Conservation (phyloP, 2,329 filamentous ascomycete genomes). For the Calonectria pteridis region DNA sequence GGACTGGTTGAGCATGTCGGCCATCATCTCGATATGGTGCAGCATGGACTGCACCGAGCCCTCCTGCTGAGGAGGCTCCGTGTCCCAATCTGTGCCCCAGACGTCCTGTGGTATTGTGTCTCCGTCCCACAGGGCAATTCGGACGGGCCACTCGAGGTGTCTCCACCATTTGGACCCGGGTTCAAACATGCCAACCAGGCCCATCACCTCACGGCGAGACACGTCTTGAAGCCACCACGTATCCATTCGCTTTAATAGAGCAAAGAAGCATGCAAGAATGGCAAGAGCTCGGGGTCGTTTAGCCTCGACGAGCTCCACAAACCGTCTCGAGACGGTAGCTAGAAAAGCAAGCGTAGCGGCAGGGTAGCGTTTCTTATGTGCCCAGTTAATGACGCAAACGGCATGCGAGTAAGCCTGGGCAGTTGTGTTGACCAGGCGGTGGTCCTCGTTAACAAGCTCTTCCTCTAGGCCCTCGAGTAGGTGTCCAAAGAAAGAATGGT, state of each 20-base stretch:
- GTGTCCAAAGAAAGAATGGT: constrained; percentile 70
- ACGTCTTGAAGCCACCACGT: constrained; percentile 80
- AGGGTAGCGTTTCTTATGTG: constrained; percentile 70
- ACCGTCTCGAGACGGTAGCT: constrained; percentile 72
- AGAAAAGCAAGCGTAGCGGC: constrained; percentile 73
- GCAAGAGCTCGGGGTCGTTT: constrained; percentile 72
- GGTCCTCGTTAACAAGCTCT: constrained; percentile 59
- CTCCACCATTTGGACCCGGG: constrained; percentile 71
- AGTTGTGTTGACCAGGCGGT: constrained; percentile 47
- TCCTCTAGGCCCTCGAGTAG: constrained; percentile 70
- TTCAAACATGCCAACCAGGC: constrained; percentile 71
- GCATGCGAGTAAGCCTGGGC: constrained; percentile 72
- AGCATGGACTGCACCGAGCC: constrained; percentile 52
- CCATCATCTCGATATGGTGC: constrained; percentile 56
- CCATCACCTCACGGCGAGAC: constrained; percentile 73
- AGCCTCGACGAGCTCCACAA: constrained; percentile 69
- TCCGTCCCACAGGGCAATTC: constrained; percentile 69
- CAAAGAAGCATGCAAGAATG: constrained; percentile 76
- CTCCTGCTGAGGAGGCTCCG: constrained; percentile 53
- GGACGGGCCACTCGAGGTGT: constrained; percentile 71
- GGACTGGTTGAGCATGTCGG: constrained; percentile 51
- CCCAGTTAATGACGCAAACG: constrained; percentile 76
- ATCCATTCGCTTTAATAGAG: constrained; percentile 72
- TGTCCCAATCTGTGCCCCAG: constrained; percentile 67
- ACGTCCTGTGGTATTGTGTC: constrained; percentile 66